Evolutionary conservation across 306 rosid species (phyloP).

Genomic region (Begonia fuchsioides): DNA sequence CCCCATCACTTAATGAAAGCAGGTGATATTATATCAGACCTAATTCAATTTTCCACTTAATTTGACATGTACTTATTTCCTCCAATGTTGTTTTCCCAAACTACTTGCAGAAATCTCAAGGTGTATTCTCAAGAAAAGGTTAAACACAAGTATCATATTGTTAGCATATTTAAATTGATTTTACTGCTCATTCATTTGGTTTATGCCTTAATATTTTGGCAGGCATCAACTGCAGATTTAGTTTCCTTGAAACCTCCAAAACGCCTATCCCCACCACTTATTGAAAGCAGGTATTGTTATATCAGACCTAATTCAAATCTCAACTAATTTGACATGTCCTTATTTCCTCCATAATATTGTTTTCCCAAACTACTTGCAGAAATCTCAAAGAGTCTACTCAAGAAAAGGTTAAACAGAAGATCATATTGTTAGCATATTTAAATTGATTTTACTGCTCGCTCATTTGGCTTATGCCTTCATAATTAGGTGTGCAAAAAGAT

Average conservation of each 20-base stretch:
- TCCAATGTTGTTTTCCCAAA: slow-evolving; percentile 14
- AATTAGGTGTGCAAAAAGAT: slow-evolving; percentile 24
- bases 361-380: slow-evolving; percentile 33
- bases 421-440: neutral
- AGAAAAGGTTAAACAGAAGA: slow-evolving; percentile 32
- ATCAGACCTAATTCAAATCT: slow-evolving; percentile 3
- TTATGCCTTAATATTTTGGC: slow-evolving; percentile 17
- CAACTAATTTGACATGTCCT: neutral
- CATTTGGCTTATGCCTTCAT: slow-evolving; percentile 9
- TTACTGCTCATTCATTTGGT: slow-evolving; percentile 4
- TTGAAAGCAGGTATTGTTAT: slow-evolving; percentile 39
- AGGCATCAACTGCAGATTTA: slow-evolving; percentile 47
- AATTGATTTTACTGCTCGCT: neutral
- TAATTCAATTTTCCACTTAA: neutral
- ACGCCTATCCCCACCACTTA: slow-evolving; percentile 38
- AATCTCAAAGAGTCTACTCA: slow-evolving; percentile 29
- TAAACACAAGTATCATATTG: slow-evolving; percentile 22
- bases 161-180: neutral
- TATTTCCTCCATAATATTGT: slow-evolving; percentile 14
- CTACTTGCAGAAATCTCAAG: slow-evolving; percentile 33
- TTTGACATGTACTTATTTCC: slow-evolving; percentile 10
- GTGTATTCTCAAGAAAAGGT: slow-evolving; percentile 29
- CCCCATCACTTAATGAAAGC: slow-evolving; percentile 33
- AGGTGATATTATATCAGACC: slow-evolving; percentile 30
- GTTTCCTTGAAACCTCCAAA: slow-evolving; percentile 41